Base-by-base conservation (phyloP, 2,329 filamentous ascomycete genomes). In the Diplodia sapinea region DNA sequence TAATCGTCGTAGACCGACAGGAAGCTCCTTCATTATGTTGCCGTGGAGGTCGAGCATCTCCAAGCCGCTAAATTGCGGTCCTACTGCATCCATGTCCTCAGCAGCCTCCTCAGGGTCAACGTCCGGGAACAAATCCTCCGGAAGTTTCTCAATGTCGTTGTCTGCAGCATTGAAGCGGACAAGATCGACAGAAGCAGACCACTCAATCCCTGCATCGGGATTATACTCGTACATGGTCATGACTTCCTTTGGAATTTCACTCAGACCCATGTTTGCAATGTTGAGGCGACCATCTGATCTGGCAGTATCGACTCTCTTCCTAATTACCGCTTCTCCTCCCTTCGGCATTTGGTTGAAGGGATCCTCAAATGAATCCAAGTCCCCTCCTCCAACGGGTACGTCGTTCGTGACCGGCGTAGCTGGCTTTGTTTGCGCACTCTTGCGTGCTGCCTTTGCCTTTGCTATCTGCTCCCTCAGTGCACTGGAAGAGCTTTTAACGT, bases 131-230 rank as follows among this genome's bases (percentile, higher is more conserved):
- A 93, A 82, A 1, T 83, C 81, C 20, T 95, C 91, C 2, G 88
- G 86, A 40, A 98, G 83, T 38, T 83, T 82, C 73, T 92, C 88
- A 57, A 99, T 79, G 74, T 97, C 92, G 74, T 99, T 98, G 74
- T 97, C 93, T 9, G 94, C 93, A 6, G 91, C 93, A 70, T 95
- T 87, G 61, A 98, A 88, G 69, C 91, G 88, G 0, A 89, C 91
- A 55, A 98, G 81, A 75, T 98, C 94, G 12, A 98, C 92, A 68
- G 91, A 90, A 78, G 98, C 94, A 1, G 93, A 93, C 95, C 95
- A 98, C 40, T 89, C 88, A 12, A 88, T 86, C 43, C 86, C 87
- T 26, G 85, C 82, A 47, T 89, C 87, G 1, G 86, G 85, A 65
- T 93, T 89, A 20, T 92, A 83, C 72, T 93, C 91, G 76, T 97